Evolutionary conservation across 352 stramenopile genomes (phyloP).

Genomic region (Pythium rishiriense): DNA sequence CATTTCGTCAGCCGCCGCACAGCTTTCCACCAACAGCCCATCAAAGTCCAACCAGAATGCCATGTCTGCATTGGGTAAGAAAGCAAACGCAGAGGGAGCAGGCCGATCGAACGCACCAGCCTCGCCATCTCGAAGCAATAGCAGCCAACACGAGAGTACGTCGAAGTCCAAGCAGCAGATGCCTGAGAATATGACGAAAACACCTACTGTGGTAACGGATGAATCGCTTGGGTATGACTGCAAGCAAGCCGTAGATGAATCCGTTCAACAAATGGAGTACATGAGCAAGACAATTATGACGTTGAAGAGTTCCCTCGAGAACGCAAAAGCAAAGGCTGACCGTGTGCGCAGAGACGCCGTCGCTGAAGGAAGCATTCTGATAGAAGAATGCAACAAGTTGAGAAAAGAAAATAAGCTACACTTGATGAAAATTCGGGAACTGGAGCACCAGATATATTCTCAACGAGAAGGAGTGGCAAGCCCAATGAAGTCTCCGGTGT

Average conservation of each 20-base stretch:
- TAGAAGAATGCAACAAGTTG: constrained; percentile 80
- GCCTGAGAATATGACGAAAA: constrained; percentile 6
- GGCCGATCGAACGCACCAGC: not conserved
- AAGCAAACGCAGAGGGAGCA: not conserved
- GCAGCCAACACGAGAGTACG: not conserved
- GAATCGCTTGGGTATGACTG: constrained; percentile 69
- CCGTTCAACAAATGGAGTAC: constrained; percentile 78
- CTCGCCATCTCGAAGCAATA: constrained; percentile 2
- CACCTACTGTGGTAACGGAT: constrained; percentile 24
- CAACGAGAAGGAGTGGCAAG: constrained; percentile 16
- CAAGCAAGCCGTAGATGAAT: constrained; percentile 75
- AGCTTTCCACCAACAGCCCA: constrained; percentile 8
- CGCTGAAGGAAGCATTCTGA: constrained; percentile 74
- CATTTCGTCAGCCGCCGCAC: not conserved
- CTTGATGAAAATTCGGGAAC: constrained; percentile 62
- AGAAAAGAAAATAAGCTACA: constrained; percentile 74
- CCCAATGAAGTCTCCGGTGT: constrained; percentile 4
- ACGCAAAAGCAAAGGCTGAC: constrained; percentile 67
- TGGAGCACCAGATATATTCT: constrained; percentile 42
- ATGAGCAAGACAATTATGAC: constrained; percentile 79
- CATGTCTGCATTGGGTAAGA: not conserved
- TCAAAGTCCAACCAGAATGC: constrained; percentile 17
- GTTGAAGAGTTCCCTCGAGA: constrained; percentile 57
- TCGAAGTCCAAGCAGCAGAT: constrained; percentile 8
- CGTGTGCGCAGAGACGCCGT: constrained; percentile 71